A percentile compares a stretch with the other conserved stretches of the same genome.
Evolutionary conservation across 1,284 basidiomycete species (phyloP).

Genomic region (Leccinum solheimii): DNA sequence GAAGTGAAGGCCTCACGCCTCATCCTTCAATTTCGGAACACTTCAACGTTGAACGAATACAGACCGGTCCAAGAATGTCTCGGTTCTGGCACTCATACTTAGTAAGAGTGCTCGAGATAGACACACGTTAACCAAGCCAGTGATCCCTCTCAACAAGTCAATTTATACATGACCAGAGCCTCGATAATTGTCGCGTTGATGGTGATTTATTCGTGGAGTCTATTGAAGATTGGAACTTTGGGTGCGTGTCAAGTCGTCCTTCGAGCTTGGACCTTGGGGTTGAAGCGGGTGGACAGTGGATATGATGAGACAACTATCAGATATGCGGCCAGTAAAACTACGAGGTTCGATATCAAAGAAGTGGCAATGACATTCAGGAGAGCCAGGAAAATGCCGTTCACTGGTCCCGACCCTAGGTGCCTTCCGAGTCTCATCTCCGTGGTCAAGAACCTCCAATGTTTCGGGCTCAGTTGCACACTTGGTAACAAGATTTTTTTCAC

Average conservation of each 20-base stretch:
- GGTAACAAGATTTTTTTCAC: not conserved
- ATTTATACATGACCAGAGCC: not conserved
- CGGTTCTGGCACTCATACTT: slow-evolving; percentile 47
- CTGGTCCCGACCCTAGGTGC: not conserved
- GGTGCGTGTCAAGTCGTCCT: not conserved
- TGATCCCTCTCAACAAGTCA: not conserved
- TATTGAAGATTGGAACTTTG: not conserved
- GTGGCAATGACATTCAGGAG: not conserved
- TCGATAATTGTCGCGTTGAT: not conserved
- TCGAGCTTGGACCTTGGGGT: not conserved
- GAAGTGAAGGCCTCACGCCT: not conserved
- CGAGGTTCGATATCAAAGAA: not conserved
- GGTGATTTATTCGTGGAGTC: not conserved
- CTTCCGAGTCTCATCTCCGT: slow-evolving; percentile 1
- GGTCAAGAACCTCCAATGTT: not conserved
- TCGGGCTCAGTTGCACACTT: not conserved
- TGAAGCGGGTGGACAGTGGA: not conserved
- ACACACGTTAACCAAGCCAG: not conserved
- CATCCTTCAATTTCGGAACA: not conserved
- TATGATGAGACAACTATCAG: not conserved
- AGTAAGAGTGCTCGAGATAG: slow-evolving; percentile 52
- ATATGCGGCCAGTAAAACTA: not conserved
- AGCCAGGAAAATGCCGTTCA: not conserved
- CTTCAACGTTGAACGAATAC: not conserved
- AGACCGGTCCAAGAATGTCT: slow-evolving; percentile 50